phyloP scores from a whole-genome alignment of 2,329 filamentous ascomycete species.

The Fusarium sp. region DNA sequence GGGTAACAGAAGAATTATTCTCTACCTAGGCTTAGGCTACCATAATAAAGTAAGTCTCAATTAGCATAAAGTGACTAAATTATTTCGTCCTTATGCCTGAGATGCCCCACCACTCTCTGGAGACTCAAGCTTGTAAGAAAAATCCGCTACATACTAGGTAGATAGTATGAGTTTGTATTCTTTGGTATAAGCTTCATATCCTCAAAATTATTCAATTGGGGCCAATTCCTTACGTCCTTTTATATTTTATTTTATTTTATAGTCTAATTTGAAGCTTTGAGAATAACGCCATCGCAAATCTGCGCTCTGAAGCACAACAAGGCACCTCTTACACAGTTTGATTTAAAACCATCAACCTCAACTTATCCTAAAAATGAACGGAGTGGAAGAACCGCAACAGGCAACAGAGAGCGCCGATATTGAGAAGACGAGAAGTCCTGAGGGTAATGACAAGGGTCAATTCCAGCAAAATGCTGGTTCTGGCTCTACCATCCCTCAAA shows the following conservation, averaged over 20 bases:
- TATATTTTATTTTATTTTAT: too few relatives aligned
- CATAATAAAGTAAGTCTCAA: too few relatives aligned
- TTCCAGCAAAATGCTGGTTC: neutral
- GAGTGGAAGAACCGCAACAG: neutral
- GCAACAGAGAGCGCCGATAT: neutral
- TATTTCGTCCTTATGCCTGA: too few relatives aligned
- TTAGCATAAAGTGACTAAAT: too few relatives aligned
- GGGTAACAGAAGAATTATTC: too few relatives aligned
- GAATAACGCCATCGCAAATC: neutral
- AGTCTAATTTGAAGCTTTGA: too few relatives aligned
- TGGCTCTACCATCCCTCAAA: neutral
- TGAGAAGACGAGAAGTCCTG: neutral
- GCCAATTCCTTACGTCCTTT: neutral
- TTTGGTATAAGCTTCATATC: neutral
- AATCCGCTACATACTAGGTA: conserved; percentile 13
- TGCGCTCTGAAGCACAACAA: neutral
- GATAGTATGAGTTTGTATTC: conserved; percentile 1
- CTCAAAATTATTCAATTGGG: neutral
- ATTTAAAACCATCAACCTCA: conserved; percentile 3
- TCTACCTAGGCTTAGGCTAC: too few relatives aligned
- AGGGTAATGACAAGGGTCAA: neutral
- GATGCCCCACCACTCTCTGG: neutral
- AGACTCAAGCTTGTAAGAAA: conserved; percentile 32
- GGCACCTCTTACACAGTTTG: conserved; percentile 7
- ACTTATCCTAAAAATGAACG: too few relatives aligned